Conservation (phyloP, 441 rosid species). For the Raphanus hybrid region DNA sequence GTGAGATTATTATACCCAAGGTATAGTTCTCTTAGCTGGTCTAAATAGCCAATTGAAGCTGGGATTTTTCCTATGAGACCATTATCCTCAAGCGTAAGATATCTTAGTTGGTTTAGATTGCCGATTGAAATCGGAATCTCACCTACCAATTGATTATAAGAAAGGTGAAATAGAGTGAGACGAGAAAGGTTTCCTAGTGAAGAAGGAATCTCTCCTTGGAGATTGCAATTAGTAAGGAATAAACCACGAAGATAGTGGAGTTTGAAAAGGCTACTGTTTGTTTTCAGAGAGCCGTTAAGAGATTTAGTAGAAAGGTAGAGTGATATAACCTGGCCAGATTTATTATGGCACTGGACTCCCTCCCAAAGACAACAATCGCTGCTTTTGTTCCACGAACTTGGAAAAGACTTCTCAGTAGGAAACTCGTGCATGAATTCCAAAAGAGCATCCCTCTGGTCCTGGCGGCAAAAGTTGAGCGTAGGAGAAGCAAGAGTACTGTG, state of each 20-base stretch:
- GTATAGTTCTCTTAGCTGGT: no score
- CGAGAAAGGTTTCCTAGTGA: background rate
- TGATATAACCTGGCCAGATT: constrained; percentile 12
- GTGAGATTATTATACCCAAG: background rate
- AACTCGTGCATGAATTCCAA: background rate
- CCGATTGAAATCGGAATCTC: background rate
- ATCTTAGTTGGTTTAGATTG: background rate
- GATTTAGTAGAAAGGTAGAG: constrained; percentile 12
- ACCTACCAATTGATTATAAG: background rate
- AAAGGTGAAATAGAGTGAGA: background rate
- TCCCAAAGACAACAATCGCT: constrained; percentile 32
- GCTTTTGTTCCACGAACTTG: constrained; percentile 34
- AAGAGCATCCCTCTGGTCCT: constrained; percentile 6
- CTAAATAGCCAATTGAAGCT: no score
- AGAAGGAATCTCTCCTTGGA: background rate
- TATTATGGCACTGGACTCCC: constrained; percentile 15
- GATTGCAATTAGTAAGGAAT: background rate
- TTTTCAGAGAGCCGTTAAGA: constrained; percentile 19
- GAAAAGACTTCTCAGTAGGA: background rate
- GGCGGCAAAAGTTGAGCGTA: background rate
- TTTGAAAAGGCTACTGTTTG: constrained; percentile 15
- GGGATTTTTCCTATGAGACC: no score
- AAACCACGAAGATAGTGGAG: constrained; percentile 37
- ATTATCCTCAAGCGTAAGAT: background rate
- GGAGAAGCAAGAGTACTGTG: background rate